Percentiles rank a stretch among this genome's conserved stretches.
phyloP scores from a whole-genome alignment of 768 basidiomycete genomes.

The Kwoniella europaea region DNA sequence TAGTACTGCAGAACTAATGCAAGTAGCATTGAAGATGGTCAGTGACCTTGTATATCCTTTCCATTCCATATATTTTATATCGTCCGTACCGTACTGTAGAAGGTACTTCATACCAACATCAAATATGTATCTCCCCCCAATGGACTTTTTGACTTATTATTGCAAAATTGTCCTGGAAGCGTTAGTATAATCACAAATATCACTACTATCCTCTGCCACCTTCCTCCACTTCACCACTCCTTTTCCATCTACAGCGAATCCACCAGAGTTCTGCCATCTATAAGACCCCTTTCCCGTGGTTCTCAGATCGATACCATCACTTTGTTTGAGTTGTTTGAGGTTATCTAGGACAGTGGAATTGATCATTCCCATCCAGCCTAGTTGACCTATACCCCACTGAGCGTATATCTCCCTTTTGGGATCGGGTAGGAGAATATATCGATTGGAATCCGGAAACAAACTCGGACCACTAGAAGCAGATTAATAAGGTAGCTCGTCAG shows the following conservation, averaged over 20 bases:
- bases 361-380: conserved; percentile 18
- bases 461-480: background rate
- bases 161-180: conserved; percentile 9
- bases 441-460: conserved; percentile 1
- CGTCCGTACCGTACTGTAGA: too few species aligned
- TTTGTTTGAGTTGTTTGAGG: conserved; percentile 5
- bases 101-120: background rate
- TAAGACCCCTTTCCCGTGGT: conserved; percentile 7
- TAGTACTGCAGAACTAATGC: too few species aligned
- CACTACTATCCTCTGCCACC: conserved; percentile 14
- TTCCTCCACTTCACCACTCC: conserved; percentile 13
- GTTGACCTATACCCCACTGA: conserved; percentile 18
- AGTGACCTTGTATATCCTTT: too few species aligned
- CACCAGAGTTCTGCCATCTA: conserved; percentile 20
- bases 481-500: background rate
- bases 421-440: conserved; percentile 8
- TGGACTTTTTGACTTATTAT: too few species aligned
- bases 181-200: conserved; percentile 16
- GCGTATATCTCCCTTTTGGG: conserved; percentile 13
- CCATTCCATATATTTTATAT: too few species aligned
- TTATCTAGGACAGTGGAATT: background rate
- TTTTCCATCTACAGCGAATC: conserved; percentile 9
- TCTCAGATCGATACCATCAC: conserved; percentile 13
- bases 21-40: too few species aligned
- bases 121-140: background rate